phyloP scores from a whole-genome alignment of 2,329 filamentous ascomycete species.

The Cladosporium halotolerans region DNA sequence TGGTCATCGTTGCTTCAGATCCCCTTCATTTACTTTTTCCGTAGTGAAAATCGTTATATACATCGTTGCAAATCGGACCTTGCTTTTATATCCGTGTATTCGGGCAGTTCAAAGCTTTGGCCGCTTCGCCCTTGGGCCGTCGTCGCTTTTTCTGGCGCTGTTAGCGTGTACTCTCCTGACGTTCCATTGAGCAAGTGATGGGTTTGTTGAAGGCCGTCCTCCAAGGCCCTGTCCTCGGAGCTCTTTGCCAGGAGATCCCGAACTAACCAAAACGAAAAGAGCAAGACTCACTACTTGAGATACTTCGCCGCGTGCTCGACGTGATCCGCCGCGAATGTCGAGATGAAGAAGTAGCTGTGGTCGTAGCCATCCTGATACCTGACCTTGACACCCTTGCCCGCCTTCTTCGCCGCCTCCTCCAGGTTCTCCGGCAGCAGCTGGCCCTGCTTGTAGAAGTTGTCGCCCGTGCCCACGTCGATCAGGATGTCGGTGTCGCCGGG shows the following conservation, averaged over 20 bases:
- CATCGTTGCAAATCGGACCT: background rate
- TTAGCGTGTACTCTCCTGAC: background rate
- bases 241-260: no score
- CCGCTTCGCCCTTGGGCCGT: background rate
- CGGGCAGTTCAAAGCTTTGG: background rate
- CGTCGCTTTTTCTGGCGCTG: slow-evolving; percentile 6
- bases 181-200: background rate
- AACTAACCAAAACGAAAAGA: background rate
- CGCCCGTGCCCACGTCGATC: slow-evolving; percentile 87
- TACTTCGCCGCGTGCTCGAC: slow-evolving; percentile 87
- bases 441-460: slow-evolving; percentile 93
- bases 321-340: slow-evolving; percentile 83
- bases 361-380: slow-evolving; percentile 90
- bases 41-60: background rate
- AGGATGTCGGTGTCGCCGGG: slow-evolving; percentile 67
- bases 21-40: background rate
- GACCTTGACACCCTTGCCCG: slow-evolving; percentile 66
- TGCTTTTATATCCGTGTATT: background rate
- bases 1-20: no score
- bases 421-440: slow-evolving; percentile 95
- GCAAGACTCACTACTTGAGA: slow-evolving; percentile 35
- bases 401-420: slow-evolving; percentile 67
- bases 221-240: no score
- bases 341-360: slow-evolving; percentile 96
- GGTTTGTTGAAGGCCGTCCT: no score